Evolutionary conservation across 768 basidiomycete genomes (phyloP), one percentile per base, ranked within the genome.

Genomic region (Termitomyces heimii): DNA sequence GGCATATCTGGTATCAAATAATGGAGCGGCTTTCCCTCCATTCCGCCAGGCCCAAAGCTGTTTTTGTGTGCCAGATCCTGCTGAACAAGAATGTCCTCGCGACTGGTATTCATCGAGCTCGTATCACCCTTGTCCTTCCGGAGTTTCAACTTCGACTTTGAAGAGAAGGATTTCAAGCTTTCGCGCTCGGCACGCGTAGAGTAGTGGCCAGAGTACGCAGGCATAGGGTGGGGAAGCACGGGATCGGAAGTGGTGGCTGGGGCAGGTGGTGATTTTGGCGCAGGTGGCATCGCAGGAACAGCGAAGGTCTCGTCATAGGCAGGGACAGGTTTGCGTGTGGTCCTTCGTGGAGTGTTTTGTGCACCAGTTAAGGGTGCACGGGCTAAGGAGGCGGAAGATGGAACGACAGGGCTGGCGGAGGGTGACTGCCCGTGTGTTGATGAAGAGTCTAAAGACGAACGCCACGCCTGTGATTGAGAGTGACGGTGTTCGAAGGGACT

Each of bases 1-100:
- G 63, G 63, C 63, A 66, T 65, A 56, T 66, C 65, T 1, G 65
- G 65, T 5, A 66, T 63, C 52, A 66, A 28, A 58, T 66, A 62
- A 28, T 66, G 63, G 18, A 65, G 37, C 18, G 54, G 63, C 34
- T 59, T 65, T 26, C 65, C 65, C 47, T 64, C 63, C 14, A 65
- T 29, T 10, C 65, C 65, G 9, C 62, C 65, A 10, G 61, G 63
- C 29, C 65, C 63, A 39, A 66, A 66, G 48, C 63, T 65, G 48
- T 49, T 65, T 45, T 66, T 66, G 43, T 66, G 65, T 5, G n/a
- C 56, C 31, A 66, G 49, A 9, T 39, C 50, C 40, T 24, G 51
- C 20, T 9, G 35, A 26, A 5, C 40, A 18, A 4, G 2, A 5
- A 59, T 12, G 14, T 56, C 52, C 43, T 62, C 61, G 31, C 53